Percentiles rank a stretch among this genome's conserved stretches.
Evolutionary conservation across 805 yeast genomes (phyloP).

Genomic region (Hanseniaspora jakobsenii): DNA sequence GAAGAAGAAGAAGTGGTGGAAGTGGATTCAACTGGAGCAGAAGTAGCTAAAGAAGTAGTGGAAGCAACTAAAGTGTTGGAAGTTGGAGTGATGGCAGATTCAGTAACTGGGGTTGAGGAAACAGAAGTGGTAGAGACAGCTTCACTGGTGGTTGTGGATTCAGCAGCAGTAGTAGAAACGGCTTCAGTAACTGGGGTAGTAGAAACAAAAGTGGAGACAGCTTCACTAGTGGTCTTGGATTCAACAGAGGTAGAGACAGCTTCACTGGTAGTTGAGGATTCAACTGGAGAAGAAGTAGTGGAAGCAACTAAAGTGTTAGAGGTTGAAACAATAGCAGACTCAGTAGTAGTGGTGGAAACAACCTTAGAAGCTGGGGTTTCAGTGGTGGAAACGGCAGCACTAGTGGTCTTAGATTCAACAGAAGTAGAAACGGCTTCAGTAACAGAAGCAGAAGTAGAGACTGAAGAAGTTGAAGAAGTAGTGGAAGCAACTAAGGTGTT

Average conservation of each 20-base stretch:
- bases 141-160: not conserved
- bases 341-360: slow-evolving; percentile 15
- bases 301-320: slow-evolving; percentile 10
- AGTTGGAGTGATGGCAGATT: not conserved
- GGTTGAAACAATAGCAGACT: slow-evolving; percentile 3
- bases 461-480: slow-evolving; percentile 1
- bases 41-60: not conserved
- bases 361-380: slow-evolving; percentile 8
- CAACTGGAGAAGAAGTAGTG: no score
- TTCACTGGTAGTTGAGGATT: no score
- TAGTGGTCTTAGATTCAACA: no score
- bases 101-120: not conserved
- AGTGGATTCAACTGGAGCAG: no score
- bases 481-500: not conserved
- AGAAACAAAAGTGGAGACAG: not conserved
- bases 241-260: slow-evolving; percentile 8
- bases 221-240: not conserved
- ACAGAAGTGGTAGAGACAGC: slow-evolving; percentile 1
- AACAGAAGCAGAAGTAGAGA: slow-evolving; percentile 6
- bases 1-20: no score
- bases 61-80: slow-evolving; percentile 1
- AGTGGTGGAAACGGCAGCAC: slow-evolving; percentile 14
- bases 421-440: slow-evolving; percentile 3
- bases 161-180: slow-evolving; percentile 1
- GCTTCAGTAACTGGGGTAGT: slow-evolving; percentile 8